Base-by-base conservation (phyloP, 2,329 filamentous ascomycete species). In the Phaeoacremonium minimum region DNA sequence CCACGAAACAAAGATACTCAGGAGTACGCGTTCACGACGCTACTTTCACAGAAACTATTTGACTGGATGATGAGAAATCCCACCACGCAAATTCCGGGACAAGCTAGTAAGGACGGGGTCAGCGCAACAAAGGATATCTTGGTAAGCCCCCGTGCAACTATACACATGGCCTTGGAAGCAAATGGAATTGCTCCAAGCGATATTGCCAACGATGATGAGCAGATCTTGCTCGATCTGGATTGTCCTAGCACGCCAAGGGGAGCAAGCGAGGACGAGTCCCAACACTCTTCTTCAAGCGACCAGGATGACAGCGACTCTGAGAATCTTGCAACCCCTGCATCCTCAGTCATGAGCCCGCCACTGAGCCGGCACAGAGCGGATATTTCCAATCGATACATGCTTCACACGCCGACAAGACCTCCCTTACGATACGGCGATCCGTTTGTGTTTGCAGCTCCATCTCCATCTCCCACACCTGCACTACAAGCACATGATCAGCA, bases 11-110 rank as follows among this genome's bases (percentile, higher is more conserved):
- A 43, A 11, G 41, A 48, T 8, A 31, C 40, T 0, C 61, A 58
- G 32, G 44, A 52, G 5, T 43, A 52, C 6, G 54, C 48, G 34
- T 63, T 58, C 41, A 44, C 38, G 9, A 46, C 44, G 0, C 18
- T 33, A 1, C 53, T 66, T 2, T 49, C 58, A 0, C 35, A 44
- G 6, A 48, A 39, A 2, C 44, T 67, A 3, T 44, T 55, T 0
- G 38, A 50, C 8, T 64, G 59, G 58, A 48, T 66, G 29, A 62
- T 65, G 58, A 52, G 42, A 12, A 45, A 58, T 14, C 44, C 45
- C 13, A 18, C 8, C 7, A 46, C 46, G 4, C 38, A 45, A 18
- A 38, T 36, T 13, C 19, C 4, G 1, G 36, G 30, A 3, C n/a
- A 3, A 4, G 13, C 37, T 4, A 35, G 31, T n/a, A 33, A 36